Conservation (phyloP, 2,329 filamentous ascomycete species). For the Coniochaeta prunicola region DNA sequence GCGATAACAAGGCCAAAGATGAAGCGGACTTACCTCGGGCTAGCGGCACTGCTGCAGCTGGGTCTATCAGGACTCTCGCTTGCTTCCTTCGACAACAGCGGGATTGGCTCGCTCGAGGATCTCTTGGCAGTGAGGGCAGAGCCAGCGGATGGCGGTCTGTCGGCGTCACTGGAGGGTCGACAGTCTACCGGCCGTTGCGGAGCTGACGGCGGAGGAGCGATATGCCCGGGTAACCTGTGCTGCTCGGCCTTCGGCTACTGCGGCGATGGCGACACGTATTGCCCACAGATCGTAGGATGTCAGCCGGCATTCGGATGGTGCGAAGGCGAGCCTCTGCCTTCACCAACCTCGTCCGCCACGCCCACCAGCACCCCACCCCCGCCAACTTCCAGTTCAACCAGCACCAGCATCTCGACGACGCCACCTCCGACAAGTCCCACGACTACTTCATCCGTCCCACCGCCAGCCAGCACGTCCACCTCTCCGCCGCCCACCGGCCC, state of each 20-base stretch:
- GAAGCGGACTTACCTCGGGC: not conserved
- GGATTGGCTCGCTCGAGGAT: not conserved
- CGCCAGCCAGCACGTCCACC: slow-evolving; percentile 2
- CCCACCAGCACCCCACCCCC: slow-evolving; percentile 2
- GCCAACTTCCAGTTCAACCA: not conserved
- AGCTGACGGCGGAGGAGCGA: slow-evolving; percentile 10
- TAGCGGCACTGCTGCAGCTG: not conserved
- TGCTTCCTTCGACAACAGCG: not conserved
- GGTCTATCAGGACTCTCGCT: not conserved
- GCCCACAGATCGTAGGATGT: slow-evolving; percentile 5
- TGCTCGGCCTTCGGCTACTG: slow-evolving; percentile 20
- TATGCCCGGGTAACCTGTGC: slow-evolving; percentile 14
- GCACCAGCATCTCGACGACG: slow-evolving; percentile 4
- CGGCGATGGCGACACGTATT: slow-evolving; percentile 16
- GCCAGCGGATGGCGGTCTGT: not conserved
- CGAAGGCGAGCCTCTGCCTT: slow-evolving; percentile 9
- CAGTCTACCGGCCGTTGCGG: slow-evolving; percentile 13
- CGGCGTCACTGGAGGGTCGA: slow-evolving; percentile 11
- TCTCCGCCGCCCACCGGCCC: slow-evolving; percentile 4
- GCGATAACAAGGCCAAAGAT: not conserved
- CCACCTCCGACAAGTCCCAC: slow-evolving; percentile 6
- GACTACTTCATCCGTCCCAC: not conserved
- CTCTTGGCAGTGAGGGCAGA: not conserved
- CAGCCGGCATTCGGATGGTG: slow-evolving; percentile 14
- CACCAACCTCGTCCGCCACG: slow-evolving; percentile 4